phyloP scores from a whole-genome alignment of 306 rosid species.

The Prunus kanzakura region DNA sequence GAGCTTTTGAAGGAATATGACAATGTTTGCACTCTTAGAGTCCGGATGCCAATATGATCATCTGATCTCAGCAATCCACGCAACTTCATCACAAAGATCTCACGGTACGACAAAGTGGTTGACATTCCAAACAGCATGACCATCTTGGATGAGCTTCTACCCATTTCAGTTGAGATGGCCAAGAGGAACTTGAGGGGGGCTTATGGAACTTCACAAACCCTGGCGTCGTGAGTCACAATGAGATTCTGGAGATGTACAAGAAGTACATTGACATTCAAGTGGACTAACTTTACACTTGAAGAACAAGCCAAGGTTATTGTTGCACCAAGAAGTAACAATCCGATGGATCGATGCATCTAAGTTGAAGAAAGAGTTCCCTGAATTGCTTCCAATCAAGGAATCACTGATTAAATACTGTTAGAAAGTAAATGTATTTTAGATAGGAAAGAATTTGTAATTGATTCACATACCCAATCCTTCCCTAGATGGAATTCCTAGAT shows the following conservation, averaged over 20 bases:
- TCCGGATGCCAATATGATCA: conserved; percentile 48
- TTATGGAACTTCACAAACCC: conserved; percentile 67
- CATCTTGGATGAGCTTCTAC: conserved; percentile 56
- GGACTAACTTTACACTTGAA: conserved; percentile 48
- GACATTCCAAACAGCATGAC: conserved; percentile 54
- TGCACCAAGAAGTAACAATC: conserved; percentile 43
- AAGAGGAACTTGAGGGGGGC: conserved; percentile 47
- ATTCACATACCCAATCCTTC: no score
- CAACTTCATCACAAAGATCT: conserved; percentile 54
- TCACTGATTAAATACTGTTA: conserved; percentile 32
- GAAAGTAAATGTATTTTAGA: no score
- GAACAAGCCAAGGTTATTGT: conserved; percentile 42
- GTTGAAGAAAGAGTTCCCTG: conserved; percentile 51
- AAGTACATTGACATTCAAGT: conserved; percentile 47
- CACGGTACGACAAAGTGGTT: conserved; percentile 44
- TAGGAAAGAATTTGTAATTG: no score
- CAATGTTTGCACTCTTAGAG: conserved; percentile 55
- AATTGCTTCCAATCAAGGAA: conserved; percentile 38
- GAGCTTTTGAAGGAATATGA: conserved; percentile 55
- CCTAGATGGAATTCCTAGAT: no score
- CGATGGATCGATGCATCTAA: conserved; percentile 40
- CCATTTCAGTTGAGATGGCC: conserved; percentile 60
- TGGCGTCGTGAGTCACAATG: conserved; percentile 52
- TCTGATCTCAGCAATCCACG: conserved; percentile 54
- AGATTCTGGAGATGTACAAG: conserved; percentile 66